phyloP scores from a whole-genome alignment of 306 rosid genomes.

The Hippophae tibetana region DNA sequence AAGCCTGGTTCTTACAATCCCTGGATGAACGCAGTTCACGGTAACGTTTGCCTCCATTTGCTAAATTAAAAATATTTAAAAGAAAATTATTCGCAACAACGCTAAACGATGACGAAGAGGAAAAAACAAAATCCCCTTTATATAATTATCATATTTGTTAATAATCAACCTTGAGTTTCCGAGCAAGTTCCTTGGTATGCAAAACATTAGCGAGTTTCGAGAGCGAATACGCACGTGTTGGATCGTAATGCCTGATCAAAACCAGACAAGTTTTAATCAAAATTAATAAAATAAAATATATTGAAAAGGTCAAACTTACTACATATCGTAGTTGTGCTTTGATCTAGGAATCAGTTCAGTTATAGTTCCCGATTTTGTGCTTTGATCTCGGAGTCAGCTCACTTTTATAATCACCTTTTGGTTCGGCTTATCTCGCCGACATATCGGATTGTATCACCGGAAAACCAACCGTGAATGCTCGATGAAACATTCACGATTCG shows the following conservation, averaged over 20 bases:
- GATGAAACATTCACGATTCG: slow-evolving; percentile 88
- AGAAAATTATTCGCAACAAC: neutral
- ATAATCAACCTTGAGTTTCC: slow-evolving; percentile 50
- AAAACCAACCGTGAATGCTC: slow-evolving; percentile 65
- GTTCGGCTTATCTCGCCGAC: slow-evolving; percentile 44
- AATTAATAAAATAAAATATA: neutral
- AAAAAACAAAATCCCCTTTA: too few relatives aligned
- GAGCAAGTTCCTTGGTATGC: slow-evolving; percentile 74
- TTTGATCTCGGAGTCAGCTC: neutral
- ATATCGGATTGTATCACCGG: slow-evolving; percentile 56
- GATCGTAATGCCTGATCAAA: slow-evolving; percentile 53
- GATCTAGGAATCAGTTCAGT: neutral
- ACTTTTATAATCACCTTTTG: slow-evolving; percentile 27
- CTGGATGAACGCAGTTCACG: slow-evolving; percentile 87
- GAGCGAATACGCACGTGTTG: slow-evolving; percentile 98
- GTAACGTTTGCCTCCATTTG: slow-evolving; percentile 74
- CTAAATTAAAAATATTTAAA: slow-evolving; percentile 20
- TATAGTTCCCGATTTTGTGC: neutral
- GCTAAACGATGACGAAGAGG: too few relatives aligned
- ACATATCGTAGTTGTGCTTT: neutral
- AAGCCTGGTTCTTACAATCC: slow-evolving; percentile 79
- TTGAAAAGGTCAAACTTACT: slow-evolving; percentile 6
- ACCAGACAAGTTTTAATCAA: neutral
- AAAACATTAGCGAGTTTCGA: slow-evolving; percentile 90
- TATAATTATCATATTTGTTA: neutral